Base-by-base conservation (phyloP, 1,139 yeast species). In the Arxiozyma slooffiae region DNA sequence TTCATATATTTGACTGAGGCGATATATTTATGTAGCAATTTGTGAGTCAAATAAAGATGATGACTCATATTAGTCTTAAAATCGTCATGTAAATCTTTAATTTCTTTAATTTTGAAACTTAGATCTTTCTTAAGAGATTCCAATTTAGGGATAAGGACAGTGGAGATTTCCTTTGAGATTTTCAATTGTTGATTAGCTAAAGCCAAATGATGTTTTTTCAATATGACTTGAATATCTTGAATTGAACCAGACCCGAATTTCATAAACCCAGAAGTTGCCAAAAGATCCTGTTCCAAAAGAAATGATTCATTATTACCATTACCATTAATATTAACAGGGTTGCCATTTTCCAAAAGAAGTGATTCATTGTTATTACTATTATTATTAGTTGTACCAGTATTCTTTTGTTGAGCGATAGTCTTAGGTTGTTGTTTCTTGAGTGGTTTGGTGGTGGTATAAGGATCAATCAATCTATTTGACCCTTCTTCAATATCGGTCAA, bases 91-190 rank as follows among this genome's bases (percentile, higher is more conserved):
- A 67, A 51, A 9, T 63, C 67, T 52, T 64, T 66, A 43, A 62
- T 61, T 64, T 84, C 90, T 63, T 80, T 82, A 49, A 84, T 81
- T 56, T 85, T 83, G 45, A 76, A 73, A 43, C 78, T 71, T 53
- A 85, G 68, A 62, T 83, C 88, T 58, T 79, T 82, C 53, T 84
- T 75, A 57, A 85, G 72, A 56, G 80, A 85, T 58, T 84, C 90
- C 48, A 85, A 69, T 60, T 82, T 78, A 40, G 92, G 92, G 18
- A 84, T 75, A 26, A 83, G 71, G 37, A 76, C 71, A n/a, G 72
- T 65, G 39, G 75, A 75, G 51, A 85, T 69, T 51, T 83, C 88
- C 58, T 78, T 79, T 48, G 81, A 75, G 0, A 86, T 67, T 47
- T 70, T 68, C 47, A 70, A 64, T 55, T 76, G 78, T 52, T 70